Conservation (phyloP, 2,329 filamentous ascomycete species). For the Pseudocercospora pini-densiflorae region DNA sequence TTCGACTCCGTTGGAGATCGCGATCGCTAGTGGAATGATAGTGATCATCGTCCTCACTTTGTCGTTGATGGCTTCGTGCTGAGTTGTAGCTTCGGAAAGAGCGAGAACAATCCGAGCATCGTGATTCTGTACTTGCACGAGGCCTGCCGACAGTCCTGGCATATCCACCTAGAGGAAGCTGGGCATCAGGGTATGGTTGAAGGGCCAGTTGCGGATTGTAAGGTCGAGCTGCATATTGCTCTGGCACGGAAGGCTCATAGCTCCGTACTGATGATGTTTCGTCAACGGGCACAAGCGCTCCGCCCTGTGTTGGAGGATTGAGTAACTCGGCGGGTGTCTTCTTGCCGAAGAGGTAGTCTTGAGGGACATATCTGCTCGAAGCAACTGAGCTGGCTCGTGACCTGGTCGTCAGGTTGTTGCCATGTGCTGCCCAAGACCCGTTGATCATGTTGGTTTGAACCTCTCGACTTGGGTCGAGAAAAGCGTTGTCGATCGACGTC, state of each 20-base stretch:
- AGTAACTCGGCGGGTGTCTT: neutral
- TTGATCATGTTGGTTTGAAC: neutral
- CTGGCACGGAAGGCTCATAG: neutral
- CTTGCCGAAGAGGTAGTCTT: neutral
- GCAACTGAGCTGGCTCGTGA: conserved; percentile 17
- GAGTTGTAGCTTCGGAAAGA: conserved; percentile 11
- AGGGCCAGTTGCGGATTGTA: neutral
- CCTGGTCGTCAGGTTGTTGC: neutral
- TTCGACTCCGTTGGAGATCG: conserved; percentile 3
- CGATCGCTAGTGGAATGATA: neutral
- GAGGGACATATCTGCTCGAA: conserved; percentile 18
- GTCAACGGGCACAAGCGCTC: neutral
- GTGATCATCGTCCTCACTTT: conserved; percentile 11
- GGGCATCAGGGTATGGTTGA: neutral
- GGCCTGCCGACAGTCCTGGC: conserved; percentile 7
- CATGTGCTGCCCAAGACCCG: neutral
- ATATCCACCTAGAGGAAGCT: conserved; percentile 16
- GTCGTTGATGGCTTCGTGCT: neutral
- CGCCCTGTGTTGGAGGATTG: neutral
- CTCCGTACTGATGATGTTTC: conserved; percentile 1
- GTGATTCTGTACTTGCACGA: conserved; percentile 16
- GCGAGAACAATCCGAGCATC: conserved; percentile 9
- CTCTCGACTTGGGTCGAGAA: conserved; percentile 2
- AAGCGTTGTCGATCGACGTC: neutral
- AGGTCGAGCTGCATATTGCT: conserved; percentile 1